Conservation (phyloP, 2,329 filamentous ascomycete species). For the Fusarium fracticaudum region DNA sequence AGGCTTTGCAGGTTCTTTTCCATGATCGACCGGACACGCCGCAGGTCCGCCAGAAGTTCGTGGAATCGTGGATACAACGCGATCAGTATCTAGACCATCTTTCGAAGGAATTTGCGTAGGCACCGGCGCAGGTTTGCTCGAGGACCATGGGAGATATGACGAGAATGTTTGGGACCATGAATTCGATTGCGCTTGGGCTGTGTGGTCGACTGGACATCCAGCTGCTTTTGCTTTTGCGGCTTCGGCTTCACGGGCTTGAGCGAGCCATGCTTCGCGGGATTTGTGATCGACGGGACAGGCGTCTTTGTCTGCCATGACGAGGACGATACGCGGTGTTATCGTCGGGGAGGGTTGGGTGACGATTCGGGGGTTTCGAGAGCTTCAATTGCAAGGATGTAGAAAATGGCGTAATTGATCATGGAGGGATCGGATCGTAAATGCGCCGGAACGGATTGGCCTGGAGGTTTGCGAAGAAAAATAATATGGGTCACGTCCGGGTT, state of each 20-base stretch:
- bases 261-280: conserved; percentile 87
- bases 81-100: conserved; percentile 67
- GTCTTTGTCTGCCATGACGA: conserved; percentile 44
- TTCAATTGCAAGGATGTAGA: conserved; percentile 2
- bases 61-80: conserved; percentile 83
- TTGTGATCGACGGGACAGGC: conserved; percentile 91
- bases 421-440: conserved; percentile 36
- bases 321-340: not conserved
- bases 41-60: conserved; percentile 59
- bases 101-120: conserved; percentile 10
- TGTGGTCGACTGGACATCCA: conserved; percentile 50
- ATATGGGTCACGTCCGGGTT: conserved; percentile 17
- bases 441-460: conserved; percentile 34
- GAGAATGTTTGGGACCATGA: conserved; percentile 57
- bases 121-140: conserved; percentile 39
- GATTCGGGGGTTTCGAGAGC: not conserved
- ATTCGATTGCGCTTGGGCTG: conserved; percentile 40
- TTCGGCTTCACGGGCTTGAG: conserved; percentile 68
- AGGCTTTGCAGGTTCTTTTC: conserved; percentile 40
- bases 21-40: conserved; percentile 53
- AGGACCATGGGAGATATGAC: conserved; percentile 55
- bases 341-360: not conserved
- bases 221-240: conserved; percentile 45
- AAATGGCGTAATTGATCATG: conserved; percentile 34
- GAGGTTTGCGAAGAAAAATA: conserved; percentile 31